Conservation (phyloP, 352 stramenopile species). For the Plasmopara halstedii region DNA sequence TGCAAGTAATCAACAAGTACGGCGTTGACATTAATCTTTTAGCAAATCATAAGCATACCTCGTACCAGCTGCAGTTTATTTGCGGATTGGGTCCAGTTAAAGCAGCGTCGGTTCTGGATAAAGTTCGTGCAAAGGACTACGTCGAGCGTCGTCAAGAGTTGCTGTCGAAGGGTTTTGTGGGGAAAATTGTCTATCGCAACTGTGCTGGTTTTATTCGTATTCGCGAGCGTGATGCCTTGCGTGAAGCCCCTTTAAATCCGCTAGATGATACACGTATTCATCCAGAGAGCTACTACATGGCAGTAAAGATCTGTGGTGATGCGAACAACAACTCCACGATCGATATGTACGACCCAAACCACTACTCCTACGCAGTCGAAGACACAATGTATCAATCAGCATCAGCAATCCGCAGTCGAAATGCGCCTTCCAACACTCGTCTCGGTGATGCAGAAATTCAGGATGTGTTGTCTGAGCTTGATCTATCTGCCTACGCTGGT, state of each 20-base stretch:
- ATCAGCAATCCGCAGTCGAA: slow-evolving; percentile 68
- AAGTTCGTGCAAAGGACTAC: slow-evolving; percentile 77
- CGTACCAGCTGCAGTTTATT: slow-evolving; percentile 85
- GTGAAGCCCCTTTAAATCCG: slow-evolving; percentile 78
- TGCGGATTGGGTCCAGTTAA: slow-evolving; percentile 80
- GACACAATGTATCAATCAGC: slow-evolving; percentile 88
- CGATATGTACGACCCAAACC: slow-evolving; percentile 87
- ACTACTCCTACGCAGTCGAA: slow-evolving; percentile 87
- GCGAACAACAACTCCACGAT: slow-evolving; percentile 89
- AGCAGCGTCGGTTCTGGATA: slow-evolving; percentile 69
- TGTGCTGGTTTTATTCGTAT: slow-evolving; percentile 84
- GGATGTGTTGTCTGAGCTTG: slow-evolving; percentile 78
- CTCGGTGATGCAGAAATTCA: slow-evolving; percentile 78
- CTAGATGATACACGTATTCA: slow-evolving; percentile 86
- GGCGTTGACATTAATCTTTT: slow-evolving; percentile 85
- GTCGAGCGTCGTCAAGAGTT: slow-evolving; percentile 82
- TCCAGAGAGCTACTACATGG: slow-evolving; percentile 89
- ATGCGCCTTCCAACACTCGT: slow-evolving; percentile 41
- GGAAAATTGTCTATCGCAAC: slow-evolving; percentile 85
- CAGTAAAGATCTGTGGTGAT: slow-evolving; percentile 86
- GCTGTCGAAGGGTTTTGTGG: slow-evolving; percentile 73
- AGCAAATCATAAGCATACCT: slow-evolving; percentile 85
- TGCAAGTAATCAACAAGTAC: slow-evolving; percentile 82
- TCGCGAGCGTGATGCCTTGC: slow-evolving; percentile 75
- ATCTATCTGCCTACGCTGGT: slow-evolving; percentile 79